phyloP scores from a whole-genome alignment of 2,329 filamentous ascomycete genomes.

The Xylaria sp. region DNA sequence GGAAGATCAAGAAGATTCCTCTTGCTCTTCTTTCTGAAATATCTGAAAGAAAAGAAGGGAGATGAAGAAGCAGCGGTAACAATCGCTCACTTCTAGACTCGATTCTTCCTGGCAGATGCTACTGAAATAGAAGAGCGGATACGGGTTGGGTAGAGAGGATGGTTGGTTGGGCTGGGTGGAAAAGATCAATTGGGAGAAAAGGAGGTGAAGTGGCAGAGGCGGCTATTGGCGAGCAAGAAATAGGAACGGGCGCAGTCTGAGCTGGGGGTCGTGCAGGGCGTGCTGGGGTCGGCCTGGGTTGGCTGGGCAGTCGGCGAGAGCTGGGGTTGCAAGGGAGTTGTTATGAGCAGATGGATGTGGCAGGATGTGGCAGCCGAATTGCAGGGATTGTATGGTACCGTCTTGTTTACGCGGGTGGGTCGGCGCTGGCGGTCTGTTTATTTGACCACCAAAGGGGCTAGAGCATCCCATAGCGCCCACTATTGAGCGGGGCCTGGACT shows the following conservation, averaged over 20 bases:
- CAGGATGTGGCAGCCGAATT: slow-evolving; percentile 12
- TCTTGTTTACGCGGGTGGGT: slow-evolving; percentile 48
- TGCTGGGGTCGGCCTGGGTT: slow-evolving; percentile 14
- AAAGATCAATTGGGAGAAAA: slow-evolving; percentile 48
- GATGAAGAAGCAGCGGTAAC: slow-evolving; percentile 52
- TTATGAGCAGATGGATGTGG: slow-evolving; percentile 44
- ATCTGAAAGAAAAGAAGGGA: slow-evolving; percentile 56
- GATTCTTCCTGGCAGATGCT: slow-evolving; percentile 49
- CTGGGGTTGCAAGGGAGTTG: slow-evolving; percentile 35
- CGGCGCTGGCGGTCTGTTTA: slow-evolving; percentile 45
- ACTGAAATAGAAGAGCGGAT: slow-evolving; percentile 51
- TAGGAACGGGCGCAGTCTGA: slow-evolving; percentile 43
- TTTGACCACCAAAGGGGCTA: slow-evolving; percentile 42
- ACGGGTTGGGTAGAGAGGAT: slow-evolving; percentile 48
- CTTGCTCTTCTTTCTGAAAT: slow-evolving; percentile 68
- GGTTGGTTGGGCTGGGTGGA: slow-evolving; percentile 39
- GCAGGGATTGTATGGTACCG: slow-evolving; percentile 45
- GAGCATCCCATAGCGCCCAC: slow-evolving; percentile 33
- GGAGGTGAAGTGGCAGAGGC: slow-evolving; percentile 49
- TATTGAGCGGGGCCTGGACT: background rate
- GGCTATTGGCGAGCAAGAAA: slow-evolving; percentile 51
- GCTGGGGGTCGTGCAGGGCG: slow-evolving; percentile 3
- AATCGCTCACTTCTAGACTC: slow-evolving; percentile 51
- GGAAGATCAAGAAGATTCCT: slow-evolving; percentile 73
- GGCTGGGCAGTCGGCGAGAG: background rate